phyloP scores from a whole-genome alignment of 1,284 basidiomycete genomes.

The Sanghuangporus weigelae region DNA sequence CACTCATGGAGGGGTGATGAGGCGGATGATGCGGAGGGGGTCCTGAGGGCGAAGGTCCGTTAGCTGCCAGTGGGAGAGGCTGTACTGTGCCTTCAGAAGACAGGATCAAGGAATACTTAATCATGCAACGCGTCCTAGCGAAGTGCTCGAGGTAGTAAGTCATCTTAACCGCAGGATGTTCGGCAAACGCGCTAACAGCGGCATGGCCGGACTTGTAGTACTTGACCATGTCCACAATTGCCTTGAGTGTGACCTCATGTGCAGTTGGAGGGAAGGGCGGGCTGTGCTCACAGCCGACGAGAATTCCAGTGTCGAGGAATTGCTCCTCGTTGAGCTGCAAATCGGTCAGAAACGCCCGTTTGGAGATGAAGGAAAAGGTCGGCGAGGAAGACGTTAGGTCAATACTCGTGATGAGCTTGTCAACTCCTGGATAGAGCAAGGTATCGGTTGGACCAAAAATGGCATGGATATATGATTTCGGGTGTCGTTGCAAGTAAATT shows the following conservation, averaged over 20 bases:
- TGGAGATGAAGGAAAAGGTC: slow-evolving; percentile 84
- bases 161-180: slow-evolving; percentile 74
- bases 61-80: slow-evolving; percentile 81
- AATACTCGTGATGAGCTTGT: slow-evolving; percentile 86
- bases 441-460: slow-evolving; percentile 90
- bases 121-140: slow-evolving; percentile 85
- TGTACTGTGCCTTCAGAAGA: slow-evolving; percentile 86
- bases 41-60: slow-evolving; percentile 50
- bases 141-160: slow-evolving; percentile 84
- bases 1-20: slow-evolving; percentile 72
- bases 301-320: slow-evolving; percentile 90
- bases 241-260: slow-evolving; percentile 76
- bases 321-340: slow-evolving; percentile 82
- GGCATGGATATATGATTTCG: slow-evolving; percentile 92
- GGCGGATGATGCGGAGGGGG: slow-evolving; percentile 54
- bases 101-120: slow-evolving; percentile 90
- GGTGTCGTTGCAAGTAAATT: slow-evolving; percentile 91
- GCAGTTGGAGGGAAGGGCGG: slow-evolving; percentile 82
- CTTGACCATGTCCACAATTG: slow-evolving; percentile 84
- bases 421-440: slow-evolving; percentile 85
- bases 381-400: slow-evolving; percentile 65
- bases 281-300: slow-evolving; percentile 87
- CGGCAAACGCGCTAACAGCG: slow-evolving; percentile 72
- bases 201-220: slow-evolving; percentile 84
- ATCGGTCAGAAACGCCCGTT: slow-evolving; percentile 71